Evolutionary conservation across 2,329 filamentous ascomycete species (phyloP), one percentile per base, ranked within the genome.

Genomic region (Colletotrichum sp.): DNA sequence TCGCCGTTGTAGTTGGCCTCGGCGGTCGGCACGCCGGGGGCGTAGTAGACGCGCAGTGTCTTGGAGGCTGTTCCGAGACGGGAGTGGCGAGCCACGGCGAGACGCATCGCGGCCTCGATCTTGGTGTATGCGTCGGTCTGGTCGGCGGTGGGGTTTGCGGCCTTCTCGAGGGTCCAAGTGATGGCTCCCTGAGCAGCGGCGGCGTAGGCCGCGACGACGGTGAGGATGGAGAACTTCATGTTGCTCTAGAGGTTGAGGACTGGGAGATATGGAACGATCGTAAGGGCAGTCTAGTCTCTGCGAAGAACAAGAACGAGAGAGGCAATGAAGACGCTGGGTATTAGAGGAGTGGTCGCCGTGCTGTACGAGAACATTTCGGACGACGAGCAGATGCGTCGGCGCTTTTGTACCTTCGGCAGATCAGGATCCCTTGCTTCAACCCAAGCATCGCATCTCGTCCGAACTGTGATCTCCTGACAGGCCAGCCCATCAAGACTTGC

Each of bases 1-100:
- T 87, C 85, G 59, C 87, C 87, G 79, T 86, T 88, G 81, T 84
- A 87, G 82, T 81, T 88, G n/a, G 83, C 87, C 77, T 89, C 87
- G 26, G 87, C 87, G 0, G 87, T 89, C 8, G 84, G 82, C 6
- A 89, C 87, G 13, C 86, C 82, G 5, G 87, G 86, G 10, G 82
- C 79, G 79, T 89, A 89, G 62, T 84, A 81, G n/a, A 87, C 85
- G 1, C 81, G 82, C 64, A 89, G 81, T 6, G 77, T 80, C 80
- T 89, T 88, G 76, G 71, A 81, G 8, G 87, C 83, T 10, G 76
- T 70, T 3, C 84, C 79, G 49, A 83, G 82, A 0, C 81, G 80
- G 30, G 82, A 80, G 81, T 89, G 87, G 6, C 87, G 86, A 13
- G 83, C 82, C 1, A 83, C 85, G 6, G 87, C 87, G 3, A 82